Base-by-base conservation (phyloP, 352 stramenopile genomes). In the Phytophthora cactorum region DNA sequence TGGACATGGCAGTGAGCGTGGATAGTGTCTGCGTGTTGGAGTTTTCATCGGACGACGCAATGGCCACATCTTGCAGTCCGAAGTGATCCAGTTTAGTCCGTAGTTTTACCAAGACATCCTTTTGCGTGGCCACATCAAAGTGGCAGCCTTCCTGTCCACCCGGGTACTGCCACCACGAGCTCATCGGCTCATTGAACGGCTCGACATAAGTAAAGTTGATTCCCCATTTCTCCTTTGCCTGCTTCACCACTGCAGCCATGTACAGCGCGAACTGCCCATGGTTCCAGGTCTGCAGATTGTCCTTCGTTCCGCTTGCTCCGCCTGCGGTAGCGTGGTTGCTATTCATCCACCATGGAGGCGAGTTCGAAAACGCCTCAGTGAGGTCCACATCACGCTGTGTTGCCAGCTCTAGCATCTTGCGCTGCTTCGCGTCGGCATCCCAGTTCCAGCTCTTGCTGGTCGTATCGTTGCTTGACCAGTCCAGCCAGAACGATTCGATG, bases 281-380 rank as follows among this genome's bases (percentile, higher is more conserved):
- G 60, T 84, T 85, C 77, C 75, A 84, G 31, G 54, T 59, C 43
- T 84, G 72, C 9, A 88, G 57, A 45, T 90, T 90, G 57, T 86
- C 77, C 25, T 73, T 73, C 6, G 56, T 70, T 25, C 79, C 69
- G 5, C 63, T 71, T 15, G 66, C 58, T 39, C 70, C 79, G 38
- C 81, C 81, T 11, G 81, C 79, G 11, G 79, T 80, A 0, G 79
- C 75, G 50, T 79, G 65, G 60, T 88, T 88, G 58, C 68, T 74
- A 32, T 65, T 84, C 81, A 88, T 90, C 81, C 81, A 90, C 81
- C 81, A 90, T 11, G 81, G 81, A 5, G 79, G 79, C 44, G 81
- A 77, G 56, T 90, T 88, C 4, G 79, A 84, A 47, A 88, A 88
- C 0, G 77, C 77, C 38, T 90, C 81, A 3, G 81, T 62, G 28